phyloP scores from a whole-genome alignment of 441 rosid species.

The Arabidopsis lyrata region DNA sequence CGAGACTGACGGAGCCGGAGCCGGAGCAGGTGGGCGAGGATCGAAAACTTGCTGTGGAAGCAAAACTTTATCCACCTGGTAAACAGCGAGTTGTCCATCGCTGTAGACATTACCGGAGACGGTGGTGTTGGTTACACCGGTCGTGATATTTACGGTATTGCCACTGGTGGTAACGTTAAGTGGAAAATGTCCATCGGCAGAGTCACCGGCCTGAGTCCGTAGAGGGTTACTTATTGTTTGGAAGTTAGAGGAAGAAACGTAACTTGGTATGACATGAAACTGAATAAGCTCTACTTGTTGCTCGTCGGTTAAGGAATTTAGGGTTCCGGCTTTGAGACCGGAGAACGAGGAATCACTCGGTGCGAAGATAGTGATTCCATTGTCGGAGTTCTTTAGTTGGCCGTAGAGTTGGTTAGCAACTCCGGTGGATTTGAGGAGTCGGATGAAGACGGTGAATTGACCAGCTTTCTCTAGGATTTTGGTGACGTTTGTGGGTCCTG shows the following conservation, averaged over 20 bases:
- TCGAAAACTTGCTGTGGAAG: constrained; percentile 76
- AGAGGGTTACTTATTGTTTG: constrained; percentile 89
- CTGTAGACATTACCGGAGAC: constrained; percentile 74
- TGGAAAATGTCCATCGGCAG: constrained; percentile 60
- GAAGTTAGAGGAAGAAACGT: constrained; percentile 63
- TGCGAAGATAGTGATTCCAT: constrained; percentile 85
- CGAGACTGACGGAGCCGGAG: constrained; percentile 66
- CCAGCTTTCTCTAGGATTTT: constrained; percentile 82
- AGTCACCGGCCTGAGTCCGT: constrained; percentile 82
- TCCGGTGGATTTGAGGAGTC: constrained; percentile 70
- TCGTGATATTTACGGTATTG: constrained; percentile 67
- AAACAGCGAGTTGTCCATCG: constrained; percentile 86
- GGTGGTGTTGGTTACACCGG: constrained; percentile 79
- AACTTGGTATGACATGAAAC: constrained; percentile 77
- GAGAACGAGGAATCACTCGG: constrained; percentile 76
- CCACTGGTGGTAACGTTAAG: constrained; percentile 78
- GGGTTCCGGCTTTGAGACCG: constrained; percentile 67
- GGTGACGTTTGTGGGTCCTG: constrained; percentile 74
- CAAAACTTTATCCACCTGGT: constrained; percentile 79
- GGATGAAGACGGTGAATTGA: constrained; percentile 68
- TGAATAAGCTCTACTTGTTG: constrained; percentile 74
- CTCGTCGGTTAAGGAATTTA: constrained; percentile 66
- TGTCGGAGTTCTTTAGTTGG: constrained; percentile 82
- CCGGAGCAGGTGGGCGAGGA: constrained; percentile 79
- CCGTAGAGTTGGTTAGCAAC: constrained; percentile 63